Evolutionary conservation across 805 yeast genomes (phyloP), one percentile per base, ranked within the genome.

Genomic region (Saccharomycopsis amapae): DNA sequence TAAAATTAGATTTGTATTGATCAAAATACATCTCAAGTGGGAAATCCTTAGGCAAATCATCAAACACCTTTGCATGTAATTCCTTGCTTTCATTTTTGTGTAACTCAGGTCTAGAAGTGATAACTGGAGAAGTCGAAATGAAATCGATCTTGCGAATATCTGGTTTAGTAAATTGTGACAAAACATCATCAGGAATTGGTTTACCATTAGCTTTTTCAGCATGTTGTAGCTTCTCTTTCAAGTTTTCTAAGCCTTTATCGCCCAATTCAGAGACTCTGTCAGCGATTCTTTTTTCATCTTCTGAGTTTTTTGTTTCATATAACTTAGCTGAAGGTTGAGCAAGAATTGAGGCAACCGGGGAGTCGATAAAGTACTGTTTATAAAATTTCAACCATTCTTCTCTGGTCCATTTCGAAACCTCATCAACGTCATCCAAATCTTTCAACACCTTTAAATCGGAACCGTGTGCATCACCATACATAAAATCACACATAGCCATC

Each of bases 1-100:
- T 76, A 59, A 90, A 93, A 56, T 84, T 80, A 1, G 96, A 85
- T 45, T 79, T 74, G 58, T 76, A 81, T 52, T 81, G 76, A 62
- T 93, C 97, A 55, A 84, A 72, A 58, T 87, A 93, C 42, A 89
- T 59, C 51, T 78, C 79, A 32, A 89, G 61, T 3, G 89, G 87
- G 51, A 82, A 71, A 42, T 72, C 67, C 1, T 54, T 43, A 24
- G 81, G 79, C 52, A 42, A 23, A 30, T 42, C 43, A 15, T 20
- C 20, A 23, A 51, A 48, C 2, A 51, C 49, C 13, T 54, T 44
- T 38, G 55, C 42, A 20, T 57, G 56, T 5, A 54, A 45, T 31
- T 54, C 53, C 25, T 66, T 53, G 1, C 50, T 38, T 36, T 45
- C 31, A 12, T 24, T 35, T 7, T 33, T 31, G 23, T 32, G 10